These are phyloP conservation scores for Peltaster fructicola DNA, from an alignment of 2,329 filamentous ascomycete species.

Conservation along the genomic window DNA sequence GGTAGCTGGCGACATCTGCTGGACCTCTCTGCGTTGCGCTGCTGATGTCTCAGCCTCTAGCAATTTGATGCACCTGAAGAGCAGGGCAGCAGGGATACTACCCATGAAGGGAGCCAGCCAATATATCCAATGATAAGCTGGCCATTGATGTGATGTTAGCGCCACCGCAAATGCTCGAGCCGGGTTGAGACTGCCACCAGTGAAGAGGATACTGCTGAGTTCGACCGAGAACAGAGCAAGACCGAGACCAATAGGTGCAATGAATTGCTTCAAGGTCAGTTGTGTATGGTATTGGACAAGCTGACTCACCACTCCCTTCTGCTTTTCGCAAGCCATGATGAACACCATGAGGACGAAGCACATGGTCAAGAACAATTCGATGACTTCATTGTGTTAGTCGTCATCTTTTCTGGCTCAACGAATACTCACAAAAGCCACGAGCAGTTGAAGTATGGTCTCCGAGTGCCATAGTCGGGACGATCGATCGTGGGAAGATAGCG, in stretches of 20 bases:
- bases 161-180: conserved; percentile 16
- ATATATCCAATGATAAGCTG: conserved; percentile 9
- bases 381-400: conserved; percentile 23
- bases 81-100: conserved; percentile 5
- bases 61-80: conserved; percentile 4
- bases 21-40: neutral
- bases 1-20: neutral
- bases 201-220: conserved; percentile 16
- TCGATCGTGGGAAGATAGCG: conserved; percentile 15
- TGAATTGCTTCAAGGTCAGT: conserved; percentile 31
- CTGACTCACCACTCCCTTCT: conserved; percentile 15
- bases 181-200: conserved; percentile 18
- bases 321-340: conserved; percentile 21
- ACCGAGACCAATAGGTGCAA: conserved; percentile 21
- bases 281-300: neutral
- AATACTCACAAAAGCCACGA: conserved; percentile 31
- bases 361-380: conserved; percentile 24
- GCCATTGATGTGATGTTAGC: conserved; percentile 6
- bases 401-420: neutral
- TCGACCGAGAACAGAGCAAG: conserved; percentile 24
- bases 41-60: conserved; percentile 3
- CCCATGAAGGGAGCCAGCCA: conserved; percentile 7
- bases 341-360: conserved; percentile 17
- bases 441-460: conserved; percentile 27
- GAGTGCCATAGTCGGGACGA: conserved; percentile 20